Percentiles rank a stretch among this genome's conserved stretches.
These are phyloP conservation scores for Backusella parvicylindrica DNA, from an alignment of 192 early-diverging fungal species.

Conservation along the genomic window DNA sequence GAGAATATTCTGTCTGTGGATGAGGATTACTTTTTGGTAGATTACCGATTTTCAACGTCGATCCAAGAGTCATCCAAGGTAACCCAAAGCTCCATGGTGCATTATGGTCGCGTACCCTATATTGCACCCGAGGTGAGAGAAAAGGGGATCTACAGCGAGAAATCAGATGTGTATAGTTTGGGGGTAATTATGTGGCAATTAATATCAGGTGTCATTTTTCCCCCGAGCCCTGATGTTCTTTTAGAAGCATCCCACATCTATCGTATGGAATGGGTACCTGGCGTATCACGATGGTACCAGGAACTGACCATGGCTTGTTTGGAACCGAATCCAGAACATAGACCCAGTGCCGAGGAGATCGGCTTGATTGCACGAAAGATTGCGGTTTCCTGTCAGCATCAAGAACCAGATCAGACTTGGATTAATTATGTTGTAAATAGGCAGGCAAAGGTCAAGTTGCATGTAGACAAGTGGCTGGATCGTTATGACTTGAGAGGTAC, in stretches of 20 bases:
- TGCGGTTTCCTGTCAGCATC: slow-evolving; percentile 1
- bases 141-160: slow-evolving; percentile 20
- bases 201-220: slow-evolving; percentile 23
- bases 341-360: slow-evolving; percentile 25
- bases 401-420: slow-evolving; percentile 3
- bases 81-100: slow-evolving; percentile 17
- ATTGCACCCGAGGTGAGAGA: slow-evolving; percentile 29
- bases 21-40: slow-evolving; percentile 25
- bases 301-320: slow-evolving; percentile 24
- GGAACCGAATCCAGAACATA: slow-evolving; percentile 22
- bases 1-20: slow-evolving; percentile 26
- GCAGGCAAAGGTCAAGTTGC: background rate
- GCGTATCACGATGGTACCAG: slow-evolving; percentile 28
- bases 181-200: slow-evolving; percentile 34
- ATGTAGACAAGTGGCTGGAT: background rate
- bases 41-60: slow-evolving; percentile 30
- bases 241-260: slow-evolving; percentile 16
- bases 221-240: slow-evolving; percentile 19
- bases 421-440: slow-evolving; percentile 8
- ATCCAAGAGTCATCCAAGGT: slow-evolving; percentile 25
- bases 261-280: slow-evolving; percentile 27
- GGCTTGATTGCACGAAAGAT: slow-evolving; percentile 17
- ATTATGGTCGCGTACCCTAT: slow-evolving; percentile 31
- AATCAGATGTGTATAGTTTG: slow-evolving; percentile 26
- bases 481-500: background rate